Evolutionary conservation across 257 asterid species (phyloP).

Genomic region (Plantago elongata): DNA sequence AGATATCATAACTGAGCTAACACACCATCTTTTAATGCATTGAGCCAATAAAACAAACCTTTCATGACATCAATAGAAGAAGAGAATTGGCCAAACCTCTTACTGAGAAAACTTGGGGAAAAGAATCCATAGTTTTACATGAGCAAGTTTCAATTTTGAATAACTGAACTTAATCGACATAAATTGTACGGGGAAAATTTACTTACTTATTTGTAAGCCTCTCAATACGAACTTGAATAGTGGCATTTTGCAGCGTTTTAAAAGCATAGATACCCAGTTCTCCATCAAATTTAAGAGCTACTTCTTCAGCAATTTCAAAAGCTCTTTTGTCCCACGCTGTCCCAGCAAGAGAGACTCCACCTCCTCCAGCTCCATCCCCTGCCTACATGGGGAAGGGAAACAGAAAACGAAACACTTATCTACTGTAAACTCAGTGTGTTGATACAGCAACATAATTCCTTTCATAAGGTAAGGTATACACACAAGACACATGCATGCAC

Average conservation of each 20-base stretch:
- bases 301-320: slow-evolving; percentile 71
- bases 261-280: slow-evolving; percentile 87
- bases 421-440: not conserved
- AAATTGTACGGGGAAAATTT: not conserved
- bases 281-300: slow-evolving; percentile 59
- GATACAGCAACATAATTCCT: not conserved
- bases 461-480: not conserved
- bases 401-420: slow-evolving; percentile 5
- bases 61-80: not conserved
- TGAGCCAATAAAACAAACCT: not conserved
- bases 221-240: slow-evolving; percentile 78
- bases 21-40: too few relatives aligned
- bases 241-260: slow-evolving; percentile 55
- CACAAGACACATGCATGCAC: not conserved
- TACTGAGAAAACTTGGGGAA: not conserved
- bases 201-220: slow-evolving; percentile 80
- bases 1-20: too few relatives aligned
- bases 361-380: slow-evolving; percentile 94
- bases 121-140: not conserved
- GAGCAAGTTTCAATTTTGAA: not conserved
- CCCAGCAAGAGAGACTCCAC: slow-evolving; percentile 77
- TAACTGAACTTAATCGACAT: not conserved
- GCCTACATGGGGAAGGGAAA: slow-evolving; percentile 30
- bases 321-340: slow-evolving; percentile 72
- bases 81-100: not conserved